These are phyloP conservation scores for Diplodia intermedia DNA, from an alignment of 2,329 filamentous ascomycete genomes.

Conservation along the genomic window DNA sequence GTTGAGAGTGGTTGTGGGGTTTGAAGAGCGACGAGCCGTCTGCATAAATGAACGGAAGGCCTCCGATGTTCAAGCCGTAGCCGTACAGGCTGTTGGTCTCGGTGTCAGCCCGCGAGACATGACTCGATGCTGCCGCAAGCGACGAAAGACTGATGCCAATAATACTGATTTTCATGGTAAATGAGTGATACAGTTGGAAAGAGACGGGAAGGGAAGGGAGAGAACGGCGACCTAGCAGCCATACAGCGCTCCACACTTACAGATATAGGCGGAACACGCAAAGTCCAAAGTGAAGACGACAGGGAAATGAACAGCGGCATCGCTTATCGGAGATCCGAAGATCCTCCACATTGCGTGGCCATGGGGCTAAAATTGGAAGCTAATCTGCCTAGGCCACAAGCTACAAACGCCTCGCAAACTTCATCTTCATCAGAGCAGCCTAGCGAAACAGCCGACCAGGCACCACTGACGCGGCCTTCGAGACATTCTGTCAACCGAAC, in stretches of 20 bases:
- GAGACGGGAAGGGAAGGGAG: not conserved
- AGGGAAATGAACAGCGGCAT: not conserved
- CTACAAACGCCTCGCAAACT: slow-evolving; percentile 12
- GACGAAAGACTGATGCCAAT: not conserved
- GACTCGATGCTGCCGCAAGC: not conserved
- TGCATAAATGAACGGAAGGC: slow-evolving; percentile 15
- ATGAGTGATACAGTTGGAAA: not conserved
- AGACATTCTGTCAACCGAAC: not conserved
- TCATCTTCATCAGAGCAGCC: not conserved
- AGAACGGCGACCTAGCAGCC: not conserved
- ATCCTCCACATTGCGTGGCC: slow-evolving; percentile 18
- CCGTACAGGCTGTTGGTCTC: slow-evolving; percentile 10
- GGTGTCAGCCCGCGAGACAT: slow-evolving; percentile 6
- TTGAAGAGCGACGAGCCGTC: not conserved
- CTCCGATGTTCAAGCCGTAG: slow-evolving; percentile 17
- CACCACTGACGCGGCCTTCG: slow-evolving; percentile 9
- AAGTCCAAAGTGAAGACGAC: not conserved
- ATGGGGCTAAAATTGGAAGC: slow-evolving; percentile 10
- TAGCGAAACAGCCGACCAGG: not conserved
- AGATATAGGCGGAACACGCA: not conserved
- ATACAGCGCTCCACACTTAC: not conserved
- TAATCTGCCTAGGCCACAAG: slow-evolving; percentile 19
- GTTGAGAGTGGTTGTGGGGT: not conserved
- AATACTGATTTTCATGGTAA: slow-evolving; percentile 4
- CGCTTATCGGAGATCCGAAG: slow-evolving; percentile 12